Base-by-base conservation (phyloP, 805 yeast genomes). In the Starmerella etchellsii region DNA sequence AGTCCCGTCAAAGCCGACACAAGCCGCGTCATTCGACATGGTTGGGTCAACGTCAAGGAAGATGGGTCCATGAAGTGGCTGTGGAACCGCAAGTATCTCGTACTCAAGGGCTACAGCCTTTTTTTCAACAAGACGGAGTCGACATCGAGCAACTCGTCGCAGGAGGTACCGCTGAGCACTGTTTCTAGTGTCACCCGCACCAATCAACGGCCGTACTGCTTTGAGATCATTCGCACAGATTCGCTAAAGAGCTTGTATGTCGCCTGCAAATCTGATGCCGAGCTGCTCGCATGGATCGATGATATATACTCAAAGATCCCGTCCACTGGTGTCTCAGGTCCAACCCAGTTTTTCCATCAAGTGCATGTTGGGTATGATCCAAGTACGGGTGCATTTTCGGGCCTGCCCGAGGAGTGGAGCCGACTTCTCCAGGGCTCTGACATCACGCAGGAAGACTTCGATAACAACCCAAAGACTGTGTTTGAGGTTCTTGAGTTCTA, bases 331-430 rank as follows among this genome's bases (percentile, higher is more conserved):
- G 95, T 91, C 10, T 85, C 96, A 2, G 78, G 77, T 30, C 99
- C 99, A 7, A 82, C 88, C 15, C 87, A 88, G 59, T 88, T 88
- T 60, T 84, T 94, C 10, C 98, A 93, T 58, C 81, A 78, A 55
- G 95, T 87, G 24, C 97, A 91, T 55, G 97, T 91, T 9, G 95
- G 94, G 20, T 78, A 82, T 37, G 95, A 88, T 59, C 69, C 76
- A 4, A 73, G 71, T 47, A 73, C 84, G 18, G 95, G 95, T 11
- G 80, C 81, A 33, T 88, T 80, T 58, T 83, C 91, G 1, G 97
- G 96, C 2, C 65, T 91, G 32, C 98, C 98, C 0, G 78, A 74
- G 23, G 94, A 84, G 54, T 91, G 98, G 98, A 84, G 84, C 47
- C 71, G 74, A 47, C 66, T 87, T 27, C 67, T 91, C 39, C 70